Evolutionary conservation across 2,329 filamentous ascomycete species (phyloP).

Genomic region (Talaromyces atroroseus): DNA sequence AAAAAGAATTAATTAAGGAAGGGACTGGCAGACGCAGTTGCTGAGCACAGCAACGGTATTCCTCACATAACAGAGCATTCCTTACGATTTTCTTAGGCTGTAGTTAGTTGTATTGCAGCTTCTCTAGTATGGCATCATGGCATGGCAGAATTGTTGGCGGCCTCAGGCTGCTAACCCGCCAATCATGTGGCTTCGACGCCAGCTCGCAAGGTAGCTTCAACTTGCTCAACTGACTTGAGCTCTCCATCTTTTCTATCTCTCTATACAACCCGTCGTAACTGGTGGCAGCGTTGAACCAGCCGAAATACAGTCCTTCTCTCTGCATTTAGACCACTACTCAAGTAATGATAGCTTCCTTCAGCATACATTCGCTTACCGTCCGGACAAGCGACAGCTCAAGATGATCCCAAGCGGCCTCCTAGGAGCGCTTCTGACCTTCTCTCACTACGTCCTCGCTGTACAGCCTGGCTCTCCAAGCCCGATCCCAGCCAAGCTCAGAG

Average conservation of each 20-base stretch:
- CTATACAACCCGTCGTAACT: neutral
- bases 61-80: neutral
- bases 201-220: neutral
- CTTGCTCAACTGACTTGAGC: neutral
- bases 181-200: neutral
- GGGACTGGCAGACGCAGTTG: neutral
- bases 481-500: slow-evolving; percentile 72
- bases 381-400: neutral
- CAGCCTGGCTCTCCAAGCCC: slow-evolving; percentile 80
- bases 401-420: slow-evolving; percentile 15
- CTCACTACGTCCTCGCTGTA: slow-evolving; percentile 40
- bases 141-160: neutral
- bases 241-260: neutral
- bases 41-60: neutral
- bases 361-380: neutral
- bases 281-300: neutral
- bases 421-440: slow-evolving; percentile 15
- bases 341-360: neutral
- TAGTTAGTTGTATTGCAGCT: neutral
- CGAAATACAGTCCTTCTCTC: neutral
- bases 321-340: neutral
- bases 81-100: neutral
- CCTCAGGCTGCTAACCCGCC: neutral
- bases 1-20: neutral
- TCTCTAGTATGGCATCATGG: neutral